phyloP scores from a whole-genome alignment of 1,139 yeast genomes.

The Scheffersomyces stambukii region DNA sequence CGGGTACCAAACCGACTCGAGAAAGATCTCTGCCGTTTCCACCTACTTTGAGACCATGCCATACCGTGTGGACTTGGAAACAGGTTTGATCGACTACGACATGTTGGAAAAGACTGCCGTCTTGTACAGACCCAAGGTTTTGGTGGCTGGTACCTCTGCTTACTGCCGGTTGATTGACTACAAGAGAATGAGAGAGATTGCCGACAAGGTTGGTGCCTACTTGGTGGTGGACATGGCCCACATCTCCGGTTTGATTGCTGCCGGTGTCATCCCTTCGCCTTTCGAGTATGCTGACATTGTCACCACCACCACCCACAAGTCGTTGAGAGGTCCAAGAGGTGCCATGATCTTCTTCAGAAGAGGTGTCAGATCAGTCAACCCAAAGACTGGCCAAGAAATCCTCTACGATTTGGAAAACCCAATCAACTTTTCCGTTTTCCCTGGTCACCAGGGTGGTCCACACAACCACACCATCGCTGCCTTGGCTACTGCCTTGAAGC shows the following conservation, averaged over 20 bases:
- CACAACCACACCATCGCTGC: conserved; percentile 99
- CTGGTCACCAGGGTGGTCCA: conserved; percentile 99
- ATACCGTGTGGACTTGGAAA: conserved; percentile 83
- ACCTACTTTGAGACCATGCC: conserved; percentile 99
- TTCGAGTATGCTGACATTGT: conserved; percentile 96
- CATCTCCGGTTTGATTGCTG: conserved; percentile 92
- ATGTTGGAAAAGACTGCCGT: conserved; percentile 86
- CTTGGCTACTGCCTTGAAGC: conserved; percentile 92
- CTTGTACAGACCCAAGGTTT: conserved; percentile 88
- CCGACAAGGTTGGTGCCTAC: conserved; percentile 95
- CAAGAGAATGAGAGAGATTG: conserved; percentile 92
- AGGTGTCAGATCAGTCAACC: conserved; percentile 85
- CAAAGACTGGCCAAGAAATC: conserved; percentile 88
- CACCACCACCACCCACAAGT: conserved; percentile 97
- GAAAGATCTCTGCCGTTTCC: conserved; percentile 93
- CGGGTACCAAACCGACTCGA: conserved; percentile 94
- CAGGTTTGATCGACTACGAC: conserved; percentile 94
- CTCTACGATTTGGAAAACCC: conserved; percentile 88
- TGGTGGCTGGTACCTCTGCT: conserved; percentile 98
- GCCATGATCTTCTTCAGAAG: conserved; percentile 98
- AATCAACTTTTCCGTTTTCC: conserved; percentile 97
- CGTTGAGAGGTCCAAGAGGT: conserved; percentile 98
- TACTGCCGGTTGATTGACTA: conserved; percentile 94
- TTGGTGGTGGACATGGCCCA: conserved; percentile 98
- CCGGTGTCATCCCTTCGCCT: conserved; percentile 95